These are phyloP conservation scores for Helicostylum pulchrum DNA, from an alignment of 192 early-diverging fungal genomes.

Conservation along the genomic window DNA sequence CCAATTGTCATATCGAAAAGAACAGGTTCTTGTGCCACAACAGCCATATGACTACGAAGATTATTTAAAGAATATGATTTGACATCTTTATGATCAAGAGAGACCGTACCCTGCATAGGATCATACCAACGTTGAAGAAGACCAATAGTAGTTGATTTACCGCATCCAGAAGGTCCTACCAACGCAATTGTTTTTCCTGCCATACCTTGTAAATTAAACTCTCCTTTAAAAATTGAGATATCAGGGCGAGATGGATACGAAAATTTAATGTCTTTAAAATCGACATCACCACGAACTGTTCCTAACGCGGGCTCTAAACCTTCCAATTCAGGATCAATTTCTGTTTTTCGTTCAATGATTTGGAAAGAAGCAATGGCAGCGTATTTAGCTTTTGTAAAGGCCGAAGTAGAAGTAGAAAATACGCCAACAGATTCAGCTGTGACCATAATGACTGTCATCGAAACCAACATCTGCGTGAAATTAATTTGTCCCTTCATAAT, in stretches of 20 bases:
- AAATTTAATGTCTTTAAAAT: conserved; percentile 56
- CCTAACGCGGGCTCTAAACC: conserved; percentile 47
- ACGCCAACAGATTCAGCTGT: conserved; percentile 61
- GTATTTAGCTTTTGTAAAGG: conserved; percentile 75
- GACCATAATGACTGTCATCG: conserved; percentile 31
- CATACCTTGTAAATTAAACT: conserved; percentile 41
- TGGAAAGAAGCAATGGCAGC: conserved; percentile 70
- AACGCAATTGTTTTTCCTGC: conserved; percentile 76
- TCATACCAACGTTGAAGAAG: conserved; percentile 83
- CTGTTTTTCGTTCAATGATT: conserved; percentile 63
- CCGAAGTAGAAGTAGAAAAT: conserved; percentile 66
- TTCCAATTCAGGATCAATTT: conserved; percentile 57
- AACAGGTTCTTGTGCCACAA: conserved; percentile 92
- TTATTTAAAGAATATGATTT: conserved; percentile 57
- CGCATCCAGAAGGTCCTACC: conserved; percentile 85
- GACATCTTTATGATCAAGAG: conserved; percentile 58
- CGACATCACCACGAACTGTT: conserved; percentile 44
- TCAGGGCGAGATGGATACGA: conserved; percentile 64
- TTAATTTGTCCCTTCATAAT: conserved; percentile 8
- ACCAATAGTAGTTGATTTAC: conserved; percentile 68
- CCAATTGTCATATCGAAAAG: conserved; percentile 84
- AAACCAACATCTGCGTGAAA: conserved; percentile 21
- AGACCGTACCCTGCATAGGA: conserved; percentile 51
- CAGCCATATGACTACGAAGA: conserved; percentile 67
- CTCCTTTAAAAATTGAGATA: conserved; percentile 58